Conservation (phyloP, 2,329 filamentous ascomycete genomes). For the Alternaria gansuensis region DNA sequence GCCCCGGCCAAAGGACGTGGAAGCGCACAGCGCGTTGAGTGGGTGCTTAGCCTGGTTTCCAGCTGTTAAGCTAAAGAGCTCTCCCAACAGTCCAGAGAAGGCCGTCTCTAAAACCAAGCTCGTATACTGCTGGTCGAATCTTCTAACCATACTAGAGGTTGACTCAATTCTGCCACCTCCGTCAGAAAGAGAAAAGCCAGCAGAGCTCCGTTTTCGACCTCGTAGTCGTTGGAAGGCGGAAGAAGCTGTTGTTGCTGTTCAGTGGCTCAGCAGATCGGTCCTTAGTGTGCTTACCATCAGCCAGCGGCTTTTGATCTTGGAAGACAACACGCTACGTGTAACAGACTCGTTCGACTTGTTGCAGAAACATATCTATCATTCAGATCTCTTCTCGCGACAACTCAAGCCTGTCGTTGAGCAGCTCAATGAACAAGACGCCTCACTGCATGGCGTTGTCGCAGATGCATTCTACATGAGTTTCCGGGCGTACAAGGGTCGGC, state of each 20-base stretch:
- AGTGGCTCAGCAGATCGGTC: constrained; percentile 95
- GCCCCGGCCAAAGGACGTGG: constrained; percentile 87
- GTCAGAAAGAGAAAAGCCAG: constrained; percentile 77
- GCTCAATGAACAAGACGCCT: constrained; percentile 82
- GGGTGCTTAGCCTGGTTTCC: constrained; percentile 98
- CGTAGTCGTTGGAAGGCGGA: constrained; percentile 92
- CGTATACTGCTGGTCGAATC: constrained; percentile 98
- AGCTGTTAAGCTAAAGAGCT: constrained; percentile 86
- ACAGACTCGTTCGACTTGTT: constrained; percentile 95
- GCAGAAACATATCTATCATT: constrained; percentile 90
- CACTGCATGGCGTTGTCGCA: constrained; percentile 94
- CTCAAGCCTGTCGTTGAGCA: constrained; percentile 86
- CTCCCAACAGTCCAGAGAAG: constrained; percentile 71
- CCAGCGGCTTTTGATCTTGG: constrained; percentile 89
- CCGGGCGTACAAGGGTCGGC: constrained; percentile 89
- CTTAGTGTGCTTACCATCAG: constrained; percentile 92
- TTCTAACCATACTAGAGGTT: constrained; percentile 92
- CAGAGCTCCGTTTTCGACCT: constrained; percentile 79
- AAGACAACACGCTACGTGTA: constrained; percentile 84
- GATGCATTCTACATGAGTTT: constrained; percentile 99
- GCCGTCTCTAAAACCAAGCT: constrained; percentile 83
- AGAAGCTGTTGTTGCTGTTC: constrained; percentile 93
- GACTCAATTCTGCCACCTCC: constrained; percentile 68
- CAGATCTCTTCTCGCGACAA: constrained; percentile 88
- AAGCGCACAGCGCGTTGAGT: constrained; percentile 88